Percentiles rank a stretch among this genome's conserved stretches.
These are phyloP conservation scores for Primulina eburnea DNA, from an alignment of 257 asterid species.

Conservation along the genomic window DNA sequence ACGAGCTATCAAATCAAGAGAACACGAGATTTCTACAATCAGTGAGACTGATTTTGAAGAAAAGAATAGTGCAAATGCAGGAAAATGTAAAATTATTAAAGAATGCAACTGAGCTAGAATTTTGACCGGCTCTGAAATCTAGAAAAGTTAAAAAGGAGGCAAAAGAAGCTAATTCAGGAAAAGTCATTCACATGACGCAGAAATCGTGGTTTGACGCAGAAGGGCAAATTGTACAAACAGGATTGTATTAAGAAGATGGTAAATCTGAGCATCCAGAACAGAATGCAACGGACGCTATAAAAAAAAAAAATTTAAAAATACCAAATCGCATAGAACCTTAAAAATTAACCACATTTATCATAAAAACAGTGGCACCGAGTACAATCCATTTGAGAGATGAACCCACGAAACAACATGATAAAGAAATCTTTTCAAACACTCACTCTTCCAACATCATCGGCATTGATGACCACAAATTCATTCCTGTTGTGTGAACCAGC, in stretches of 20 bases:
- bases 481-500: conserved; percentile 61
- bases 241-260: neutral
- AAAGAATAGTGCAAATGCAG: conserved; percentile 1
- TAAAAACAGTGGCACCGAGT: neutral
- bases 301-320: too few relatives aligned
- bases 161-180: conserved; percentile 20
- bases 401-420: neutral
- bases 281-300: conserved; percentile 20
- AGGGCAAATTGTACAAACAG: neutral
- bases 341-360: neutral
- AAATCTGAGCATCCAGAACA: conserved; percentile 19
- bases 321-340: neutral
- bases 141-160: conserved; percentile 7
- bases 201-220: neutral
- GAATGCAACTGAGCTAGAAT: neutral
- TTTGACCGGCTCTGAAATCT: conserved; percentile 21
- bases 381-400: neutral
- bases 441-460: conserved; percentile 59
- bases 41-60: neutral
- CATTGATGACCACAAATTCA: conserved; percentile 59
- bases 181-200: neutral
- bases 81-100: neutral
- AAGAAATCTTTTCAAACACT: conserved; percentile 20
- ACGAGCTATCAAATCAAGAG: conserved; percentile 17
- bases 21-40: neutral